A percentile compares a stretch with the other conserved stretches of the same genome.
These are phyloP conservation scores for Neurospora crassa DNA, from an alignment of 2,329 filamentous ascomycete species.

Conservation along the genomic window DNA sequence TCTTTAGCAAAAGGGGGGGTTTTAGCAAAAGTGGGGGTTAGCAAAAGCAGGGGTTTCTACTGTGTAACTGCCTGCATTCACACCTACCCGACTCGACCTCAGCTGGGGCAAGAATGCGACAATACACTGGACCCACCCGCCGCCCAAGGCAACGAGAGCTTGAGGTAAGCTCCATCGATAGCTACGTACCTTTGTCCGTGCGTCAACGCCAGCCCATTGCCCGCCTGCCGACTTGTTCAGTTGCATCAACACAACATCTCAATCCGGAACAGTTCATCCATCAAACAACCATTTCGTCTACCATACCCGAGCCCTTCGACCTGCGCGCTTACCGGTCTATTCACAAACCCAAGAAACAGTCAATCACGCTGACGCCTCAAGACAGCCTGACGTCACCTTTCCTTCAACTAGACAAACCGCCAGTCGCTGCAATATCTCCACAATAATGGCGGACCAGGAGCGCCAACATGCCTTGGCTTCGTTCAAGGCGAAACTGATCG, in stretches of 20 bases:
- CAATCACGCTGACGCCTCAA: neutral
- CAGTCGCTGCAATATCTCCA: neutral
- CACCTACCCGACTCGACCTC: neutral
- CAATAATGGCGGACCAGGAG: slow-evolving; percentile 44
- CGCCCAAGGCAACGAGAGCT: slow-evolving; percentile 27
- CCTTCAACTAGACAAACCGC: neutral
- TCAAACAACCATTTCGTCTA: slow-evolving; percentile 2
- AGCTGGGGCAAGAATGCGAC: neutral
- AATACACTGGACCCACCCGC: slow-evolving; percentile 9
- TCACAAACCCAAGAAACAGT: neutral
- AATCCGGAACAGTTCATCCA: neutral
- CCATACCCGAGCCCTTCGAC: neutral
- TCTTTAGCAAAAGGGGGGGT: too few species aligned
- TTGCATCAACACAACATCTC: slow-evolving; percentile 9
- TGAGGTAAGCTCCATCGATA: slow-evolving; percentile 25
- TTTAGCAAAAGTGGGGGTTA: too few species aligned
- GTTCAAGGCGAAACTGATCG: slow-evolving; percentile 74
- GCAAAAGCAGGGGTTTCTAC: too few species aligned
- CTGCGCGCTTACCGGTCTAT: neutral
- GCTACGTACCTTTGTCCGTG: neutral
- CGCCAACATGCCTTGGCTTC: slow-evolving; percentile 62
- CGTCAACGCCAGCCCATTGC: slow-evolving; percentile 1
- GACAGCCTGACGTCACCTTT: neutral
- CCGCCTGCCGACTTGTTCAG: neutral
- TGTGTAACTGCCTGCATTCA: neutral